Conservation (phyloP, 345 rosid genomes). For the Eucalyptus polybractea region DNA sequence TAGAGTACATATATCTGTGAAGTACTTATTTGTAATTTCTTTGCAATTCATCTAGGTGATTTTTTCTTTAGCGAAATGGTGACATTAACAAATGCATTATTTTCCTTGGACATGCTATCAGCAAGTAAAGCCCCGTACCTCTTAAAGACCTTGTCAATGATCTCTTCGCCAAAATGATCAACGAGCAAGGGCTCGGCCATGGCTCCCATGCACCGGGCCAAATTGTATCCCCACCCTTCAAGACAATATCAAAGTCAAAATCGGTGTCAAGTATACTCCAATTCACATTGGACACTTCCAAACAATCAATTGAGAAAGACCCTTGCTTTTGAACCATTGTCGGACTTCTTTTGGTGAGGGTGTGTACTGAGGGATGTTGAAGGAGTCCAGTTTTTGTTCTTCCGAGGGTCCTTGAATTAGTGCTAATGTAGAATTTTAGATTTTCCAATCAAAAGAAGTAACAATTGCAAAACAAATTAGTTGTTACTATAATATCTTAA, state of each 20-base stretch:
- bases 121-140: not conserved
- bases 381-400: too few relatives aligned
- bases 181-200: conserved; percentile 38
- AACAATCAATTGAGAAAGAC: too few relatives aligned
- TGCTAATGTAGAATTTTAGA: too few relatives aligned
- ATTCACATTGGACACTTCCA: too few relatives aligned
- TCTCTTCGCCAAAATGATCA: conserved; percentile 24
- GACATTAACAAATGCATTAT: not conserved
- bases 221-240: conserved; percentile 9
- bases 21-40: not conserved
- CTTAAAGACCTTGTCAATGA: conserved; percentile 6
- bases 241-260: not conserved
- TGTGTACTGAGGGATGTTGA: too few relatives aligned
- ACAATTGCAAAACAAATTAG: not conserved
- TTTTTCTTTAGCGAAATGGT: not conserved
- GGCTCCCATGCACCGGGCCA: conserved; percentile 36
- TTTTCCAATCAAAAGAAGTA: not conserved
- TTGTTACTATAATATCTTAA: not conserved
- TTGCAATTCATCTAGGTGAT: not conserved
- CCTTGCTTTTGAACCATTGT: too few relatives aligned
- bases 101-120: not conserved
- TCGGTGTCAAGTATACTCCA: too few relatives aligned
- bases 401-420: too few relatives aligned
- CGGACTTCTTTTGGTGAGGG: not conserved
- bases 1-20: not conserved